Percentiles rank a stretch among this genome's conserved stretches.
These are phyloP conservation scores for Syncephalis fuscata DNA, from an alignment of 371 early-diverging fungal species.

Conservation along the genomic window DNA sequence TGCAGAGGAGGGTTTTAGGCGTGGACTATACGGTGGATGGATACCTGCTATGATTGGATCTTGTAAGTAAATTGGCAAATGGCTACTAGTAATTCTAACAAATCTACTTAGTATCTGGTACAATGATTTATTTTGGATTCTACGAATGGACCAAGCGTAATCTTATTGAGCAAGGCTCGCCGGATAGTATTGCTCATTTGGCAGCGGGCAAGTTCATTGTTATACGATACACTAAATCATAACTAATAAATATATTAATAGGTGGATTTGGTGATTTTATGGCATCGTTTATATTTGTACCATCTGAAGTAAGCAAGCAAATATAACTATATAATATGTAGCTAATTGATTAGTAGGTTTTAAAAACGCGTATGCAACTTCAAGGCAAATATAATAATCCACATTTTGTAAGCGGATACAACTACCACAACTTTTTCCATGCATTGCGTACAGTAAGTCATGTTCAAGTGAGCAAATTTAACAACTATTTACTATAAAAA, in stretches of 20 bases:
- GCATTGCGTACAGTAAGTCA: constrained; percentile 38
- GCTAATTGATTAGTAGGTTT: constrained; percentile 14
- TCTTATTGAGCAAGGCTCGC: constrained; percentile 29
- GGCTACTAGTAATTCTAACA: background rate
- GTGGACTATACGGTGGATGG: constrained; percentile 58
- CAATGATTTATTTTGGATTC: constrained; percentile 52
- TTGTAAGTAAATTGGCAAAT: constrained; percentile 13
- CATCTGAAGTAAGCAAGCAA: constrained; percentile 26
- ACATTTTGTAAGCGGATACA: constrained; percentile 53
- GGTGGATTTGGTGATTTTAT: constrained; percentile 49
- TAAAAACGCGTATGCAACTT: constrained; percentile 66
- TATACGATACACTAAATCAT: background rate
- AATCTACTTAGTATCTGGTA: constrained; percentile 29
- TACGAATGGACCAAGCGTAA: constrained; percentile 57
- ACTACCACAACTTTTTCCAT: constrained; percentile 52
- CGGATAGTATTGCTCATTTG: constrained; percentile 44
- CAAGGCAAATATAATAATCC: constrained; percentile 68
- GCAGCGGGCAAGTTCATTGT: constrained; percentile 27
- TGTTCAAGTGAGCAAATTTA: background rate
- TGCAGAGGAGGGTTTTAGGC: constrained; percentile 44
- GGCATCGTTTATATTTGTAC: constrained; percentile 60
- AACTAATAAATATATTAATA: constrained; percentile 1
- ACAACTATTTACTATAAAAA: background rate
- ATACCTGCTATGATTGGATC: constrained; percentile 62
- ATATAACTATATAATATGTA: background rate